Percentiles rank a stretch among this genome's conserved stretches.
These are phyloP conservation scores for Xenosphaeropsis pyriputrescens DNA, from an alignment of 2,329 filamentous ascomycete genomes.

Conservation along the genomic window DNA sequence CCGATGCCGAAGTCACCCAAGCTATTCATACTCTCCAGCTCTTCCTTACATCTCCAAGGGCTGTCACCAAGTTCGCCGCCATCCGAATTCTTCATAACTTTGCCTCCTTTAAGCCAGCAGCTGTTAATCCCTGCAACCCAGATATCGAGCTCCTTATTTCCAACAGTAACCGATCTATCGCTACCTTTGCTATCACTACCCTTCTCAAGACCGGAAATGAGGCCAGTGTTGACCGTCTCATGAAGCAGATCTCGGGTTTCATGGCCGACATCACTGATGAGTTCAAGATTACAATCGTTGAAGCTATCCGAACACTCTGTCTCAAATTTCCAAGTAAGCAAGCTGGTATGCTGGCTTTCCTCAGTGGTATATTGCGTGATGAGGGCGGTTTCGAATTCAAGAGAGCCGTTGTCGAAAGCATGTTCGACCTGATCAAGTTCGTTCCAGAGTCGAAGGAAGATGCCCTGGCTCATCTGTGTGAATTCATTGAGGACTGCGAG, in stretches of 20 bases:
- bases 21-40: conserved; percentile 91
- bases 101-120: conserved; percentile 87
- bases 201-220: conserved; percentile 97
- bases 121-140: conserved; percentile 86
- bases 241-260: conserved; percentile 97
- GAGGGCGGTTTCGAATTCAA: conserved; percentile 99
- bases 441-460: conserved; percentile 75
- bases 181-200: conserved; percentile 95
- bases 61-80: conserved; percentile 94
- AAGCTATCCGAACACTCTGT: conserved; percentile 90
- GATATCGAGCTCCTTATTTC: conserved; percentile 96
- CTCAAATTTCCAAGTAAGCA: conserved; percentile 98
- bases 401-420: conserved; percentile 92
- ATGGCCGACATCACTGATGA: conserved; percentile 99
- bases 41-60: conserved; percentile 88
- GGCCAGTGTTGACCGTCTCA: conserved; percentile 86
- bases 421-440: conserved; percentile 98
- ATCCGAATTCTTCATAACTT: conserved; percentile 95
- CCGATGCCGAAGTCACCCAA: conserved; percentile 79
- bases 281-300: conserved; percentile 99
- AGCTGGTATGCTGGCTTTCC: conserved; percentile 91
- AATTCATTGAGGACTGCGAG: conserved; percentile 99
- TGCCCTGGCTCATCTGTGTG: conserved; percentile 86
- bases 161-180: conserved; percentile 93
- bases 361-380: conserved; percentile 90